Conservation (phyloP, 257 asterid species). For the Primulina huaijiensis region DNA sequence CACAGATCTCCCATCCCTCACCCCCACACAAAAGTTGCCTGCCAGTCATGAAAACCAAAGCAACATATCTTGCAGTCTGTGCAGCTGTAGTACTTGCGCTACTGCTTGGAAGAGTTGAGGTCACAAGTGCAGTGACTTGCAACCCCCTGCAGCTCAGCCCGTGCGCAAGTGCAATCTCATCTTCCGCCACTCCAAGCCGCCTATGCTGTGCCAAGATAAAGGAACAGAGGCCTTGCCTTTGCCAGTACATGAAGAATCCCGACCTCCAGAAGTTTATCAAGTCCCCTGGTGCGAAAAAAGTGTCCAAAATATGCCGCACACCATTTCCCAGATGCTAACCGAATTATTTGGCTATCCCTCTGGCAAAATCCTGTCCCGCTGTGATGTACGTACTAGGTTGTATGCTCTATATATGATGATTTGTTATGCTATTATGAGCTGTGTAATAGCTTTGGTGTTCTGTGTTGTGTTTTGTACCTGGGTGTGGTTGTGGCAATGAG, state of each 20-base stretch:
- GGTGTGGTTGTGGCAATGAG: conserved; percentile 27
- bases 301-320: conserved; percentile 65
- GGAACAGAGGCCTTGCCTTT: conserved; percentile 79
- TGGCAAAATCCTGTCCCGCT: neutral
- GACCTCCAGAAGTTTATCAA: conserved; percentile 65
- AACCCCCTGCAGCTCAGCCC: conserved; percentile 78
- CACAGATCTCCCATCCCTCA: neutral
- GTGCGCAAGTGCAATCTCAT: conserved; percentile 67
- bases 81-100: conserved; percentile 35
- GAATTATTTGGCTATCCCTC: conserved; percentile 14
- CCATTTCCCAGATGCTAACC: conserved; percentile 69
- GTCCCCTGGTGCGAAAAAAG: conserved; percentile 80
- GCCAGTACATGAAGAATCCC: conserved; percentile 74
- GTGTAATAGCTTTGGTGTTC: conserved; percentile 8
- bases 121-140: conserved; percentile 54
- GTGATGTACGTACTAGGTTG: neutral
- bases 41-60: conserved; percentile 28
- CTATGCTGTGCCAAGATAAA: conserved; percentile 61
- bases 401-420: neutral
- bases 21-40: neutral
- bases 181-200: conserved; percentile 47
- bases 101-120: conserved; percentile 33
- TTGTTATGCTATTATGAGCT: conserved; percentile 10
- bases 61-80: conserved; percentile 25
- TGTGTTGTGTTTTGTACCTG: conserved; percentile 29